Conservation (phyloP, 2,329 filamentous ascomycete species). For the Talaromyces sp. region DNA sequence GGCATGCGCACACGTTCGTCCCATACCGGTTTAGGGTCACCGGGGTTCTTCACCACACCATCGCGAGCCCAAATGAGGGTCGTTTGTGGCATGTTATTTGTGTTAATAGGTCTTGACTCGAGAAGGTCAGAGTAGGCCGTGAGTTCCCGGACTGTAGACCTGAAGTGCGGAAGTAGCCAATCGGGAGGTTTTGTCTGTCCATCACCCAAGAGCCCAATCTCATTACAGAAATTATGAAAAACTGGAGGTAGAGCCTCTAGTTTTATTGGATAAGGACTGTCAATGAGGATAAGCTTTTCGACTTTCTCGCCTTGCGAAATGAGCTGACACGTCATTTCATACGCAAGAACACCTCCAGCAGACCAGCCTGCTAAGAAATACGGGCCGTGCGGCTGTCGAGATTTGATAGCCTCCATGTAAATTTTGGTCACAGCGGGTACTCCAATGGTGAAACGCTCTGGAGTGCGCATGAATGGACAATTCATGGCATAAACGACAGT, state of each 20-base stretch:
- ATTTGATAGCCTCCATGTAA: conserved; percentile 40
- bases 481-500: conserved; percentile 38
- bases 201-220: neutral
- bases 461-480: conserved; percentile 40
- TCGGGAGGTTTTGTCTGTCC: neutral
- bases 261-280: conserved; percentile 60
- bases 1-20: neutral
- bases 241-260: conserved; percentile 61
- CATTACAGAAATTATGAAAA: conserved; percentile 44
- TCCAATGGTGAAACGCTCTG: conserved; percentile 27
- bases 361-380: conserved; percentile 69
- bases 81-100: neutral
- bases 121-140: neutral
- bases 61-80: neutral
- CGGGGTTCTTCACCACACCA: neutral
- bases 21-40: neutral
- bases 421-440: conserved; percentile 29
- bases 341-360: conserved; percentile 67
- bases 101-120: neutral
- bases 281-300: conserved; percentile 58
- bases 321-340: conserved; percentile 59
- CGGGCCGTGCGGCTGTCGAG: conserved; percentile 46
- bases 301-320: conserved; percentile 52
- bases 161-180: conserved; percentile 44
- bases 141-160: conserved; percentile 31